These are phyloP conservation scores for Colletotrichum kahawae DNA, from an alignment of 2,329 filamentous ascomycete genomes.

Conservation along the genomic window DNA sequence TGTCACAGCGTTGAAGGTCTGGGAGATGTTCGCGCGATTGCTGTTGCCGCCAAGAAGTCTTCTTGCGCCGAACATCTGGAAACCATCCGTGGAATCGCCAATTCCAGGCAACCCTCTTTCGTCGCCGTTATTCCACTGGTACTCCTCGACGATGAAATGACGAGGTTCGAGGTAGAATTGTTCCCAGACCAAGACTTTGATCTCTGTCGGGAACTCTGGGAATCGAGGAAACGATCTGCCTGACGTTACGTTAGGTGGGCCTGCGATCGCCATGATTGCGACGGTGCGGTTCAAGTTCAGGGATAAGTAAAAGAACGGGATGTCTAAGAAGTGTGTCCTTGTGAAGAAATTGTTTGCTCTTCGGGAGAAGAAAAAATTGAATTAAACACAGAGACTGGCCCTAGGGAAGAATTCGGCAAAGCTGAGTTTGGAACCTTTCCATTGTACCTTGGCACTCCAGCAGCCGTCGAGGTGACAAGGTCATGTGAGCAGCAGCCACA, in stretches of 20 bases:
- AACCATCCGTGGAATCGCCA: too few species aligned
- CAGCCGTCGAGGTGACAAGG: neutral
- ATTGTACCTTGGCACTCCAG: neutral
- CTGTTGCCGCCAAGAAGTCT: neutral
- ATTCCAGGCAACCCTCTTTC: neutral
- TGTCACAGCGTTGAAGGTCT: neutral
- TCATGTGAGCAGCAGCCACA: neutral
- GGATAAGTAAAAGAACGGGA: neutral
- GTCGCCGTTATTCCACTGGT: neutral
- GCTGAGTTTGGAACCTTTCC: neutral
- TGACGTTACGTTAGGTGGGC: neutral
- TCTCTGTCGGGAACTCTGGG: neutral
- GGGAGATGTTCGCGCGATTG: neutral
- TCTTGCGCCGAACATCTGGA: too few species aligned
- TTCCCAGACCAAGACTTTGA: neutral
- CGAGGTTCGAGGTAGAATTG: neutral
- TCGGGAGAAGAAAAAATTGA: neutral
- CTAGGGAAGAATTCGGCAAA: neutral
- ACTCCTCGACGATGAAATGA: neutral
- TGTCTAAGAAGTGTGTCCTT: neutral
- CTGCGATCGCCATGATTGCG: neutral
- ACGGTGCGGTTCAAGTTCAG: neutral
- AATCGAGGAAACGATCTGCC: neutral
- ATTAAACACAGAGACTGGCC: neutral
- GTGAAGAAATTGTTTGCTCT: neutral